A percentile compares a stretch with the other conserved stretches of the same genome.
Evolutionary conservation across 768 basidiomycete species (phyloP).

Genomic region (Ramaria sp.): DNA sequence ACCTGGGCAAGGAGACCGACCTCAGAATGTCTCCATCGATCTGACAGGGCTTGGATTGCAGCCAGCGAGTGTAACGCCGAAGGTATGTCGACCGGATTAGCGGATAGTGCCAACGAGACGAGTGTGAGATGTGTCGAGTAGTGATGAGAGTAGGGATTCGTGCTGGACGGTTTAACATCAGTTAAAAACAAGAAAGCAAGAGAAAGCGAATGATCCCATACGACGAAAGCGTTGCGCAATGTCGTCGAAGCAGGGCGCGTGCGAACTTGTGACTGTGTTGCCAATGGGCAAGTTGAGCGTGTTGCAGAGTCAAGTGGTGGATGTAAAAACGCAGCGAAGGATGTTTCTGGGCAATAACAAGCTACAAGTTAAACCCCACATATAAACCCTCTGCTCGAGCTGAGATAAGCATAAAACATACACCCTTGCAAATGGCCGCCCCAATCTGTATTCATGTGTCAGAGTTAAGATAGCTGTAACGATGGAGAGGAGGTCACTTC

Average conservation of each 20-base stretch:
- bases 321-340: constrained; percentile 53
- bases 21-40: constrained; percentile 7
- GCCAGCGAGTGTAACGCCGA: constrained; percentile 9
- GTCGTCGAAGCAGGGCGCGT: constrained; percentile 45
- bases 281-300: constrained; percentile 46
- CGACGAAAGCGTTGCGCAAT: constrained; percentile 34
- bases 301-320: constrained; percentile 49
- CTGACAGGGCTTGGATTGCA: constrained; percentile 8
- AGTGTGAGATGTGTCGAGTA: constrained; percentile 49
- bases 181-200: constrained; percentile 16
- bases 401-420: constrained; percentile 18
- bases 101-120: constrained; percentile 23
- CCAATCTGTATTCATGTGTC: constrained; percentile 33
- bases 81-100: constrained; percentile 7
- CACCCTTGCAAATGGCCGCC: constrained; percentile 58
- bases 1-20: constrained; percentile 7
- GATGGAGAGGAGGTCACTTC: constrained; percentile 32
- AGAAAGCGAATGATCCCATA: background rate
- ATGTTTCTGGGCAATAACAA: constrained; percentile 29
- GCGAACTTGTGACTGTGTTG: constrained; percentile 49
- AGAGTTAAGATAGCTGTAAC: background rate
- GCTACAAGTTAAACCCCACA: constrained; percentile 6
- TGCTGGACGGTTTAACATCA: background rate
- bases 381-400: background rate
- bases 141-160: constrained; percentile 20